Conservation (phyloP, 345 rosid species). For the Linum lewisii region DNA sequence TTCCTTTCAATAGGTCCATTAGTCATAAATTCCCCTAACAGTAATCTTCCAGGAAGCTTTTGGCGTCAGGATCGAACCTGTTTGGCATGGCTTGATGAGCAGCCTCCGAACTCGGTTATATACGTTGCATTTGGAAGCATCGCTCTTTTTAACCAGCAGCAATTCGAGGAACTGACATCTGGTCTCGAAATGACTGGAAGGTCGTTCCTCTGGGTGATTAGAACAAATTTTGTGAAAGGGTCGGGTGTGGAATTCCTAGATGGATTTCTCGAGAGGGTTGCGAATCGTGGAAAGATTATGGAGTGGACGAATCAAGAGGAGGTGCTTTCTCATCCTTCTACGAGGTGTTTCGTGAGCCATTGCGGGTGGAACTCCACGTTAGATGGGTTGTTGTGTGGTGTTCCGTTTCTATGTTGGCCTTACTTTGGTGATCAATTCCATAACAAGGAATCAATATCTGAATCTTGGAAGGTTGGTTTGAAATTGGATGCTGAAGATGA, state of each 20-base stretch:
- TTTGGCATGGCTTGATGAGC: slow-evolving; percentile 11
- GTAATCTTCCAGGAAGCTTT: background rate
- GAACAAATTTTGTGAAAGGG: background rate
- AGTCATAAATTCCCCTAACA: background rate
- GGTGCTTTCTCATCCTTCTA: no score
- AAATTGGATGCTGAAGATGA: background rate
- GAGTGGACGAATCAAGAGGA: no score
- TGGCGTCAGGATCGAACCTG: slow-evolving; percentile 2
- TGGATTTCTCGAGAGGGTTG: background rate
- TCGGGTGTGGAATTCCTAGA: background rate
- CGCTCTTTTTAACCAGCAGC: background rate
- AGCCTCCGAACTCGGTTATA: background rate
- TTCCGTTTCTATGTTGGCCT: slow-evolving; percentile 49
- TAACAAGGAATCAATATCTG: slow-evolving; percentile 30
- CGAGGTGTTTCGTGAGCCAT: no score
- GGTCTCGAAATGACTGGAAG: no score
- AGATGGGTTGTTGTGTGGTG: slow-evolving; percentile 38
- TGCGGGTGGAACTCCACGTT: no score
- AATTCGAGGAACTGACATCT: slow-evolving; percentile 13
- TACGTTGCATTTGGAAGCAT: slow-evolving; percentile 11
- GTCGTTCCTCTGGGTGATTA: no score
- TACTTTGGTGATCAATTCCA: slow-evolving; percentile 36
- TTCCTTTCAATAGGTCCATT: slow-evolving; percentile 15
- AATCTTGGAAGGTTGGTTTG: slow-evolving; percentile 19
- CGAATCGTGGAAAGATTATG: background rate